A percentile compares a stretch with the other conserved stretches of the same genome.
Evolutionary conservation across 2,329 filamentous ascomycete genomes (phyloP).

Genomic region (Dactylellina sp.): DNA sequence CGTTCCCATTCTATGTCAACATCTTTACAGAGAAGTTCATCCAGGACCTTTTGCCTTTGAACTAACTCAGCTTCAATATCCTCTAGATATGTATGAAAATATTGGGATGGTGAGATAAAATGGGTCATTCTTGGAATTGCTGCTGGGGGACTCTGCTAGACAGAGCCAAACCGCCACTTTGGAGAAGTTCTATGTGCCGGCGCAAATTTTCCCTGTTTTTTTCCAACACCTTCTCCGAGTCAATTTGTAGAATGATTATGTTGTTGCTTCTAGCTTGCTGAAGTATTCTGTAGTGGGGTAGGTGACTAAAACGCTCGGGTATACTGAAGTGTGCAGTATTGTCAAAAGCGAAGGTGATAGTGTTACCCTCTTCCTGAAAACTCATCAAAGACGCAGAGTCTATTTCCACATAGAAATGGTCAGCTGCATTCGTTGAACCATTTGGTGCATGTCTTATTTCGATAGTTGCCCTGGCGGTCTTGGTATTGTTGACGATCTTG

Average conservation of each 20-base stretch:
- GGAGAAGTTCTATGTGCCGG: background rate
- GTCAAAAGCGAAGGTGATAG: conserved; percentile 3
- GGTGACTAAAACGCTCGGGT: background rate
- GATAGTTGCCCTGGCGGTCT: background rate
- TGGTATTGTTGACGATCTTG: too few relatives aligned
- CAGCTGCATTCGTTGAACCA: background rate
- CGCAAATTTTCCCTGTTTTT: background rate
- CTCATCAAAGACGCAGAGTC: background rate
- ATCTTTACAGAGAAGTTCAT: too few relatives aligned
- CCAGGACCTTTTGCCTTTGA: too few relatives aligned
- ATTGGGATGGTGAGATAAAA: too few relatives aligned
- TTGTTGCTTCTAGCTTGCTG: conserved; percentile 3
- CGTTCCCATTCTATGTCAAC: too few relatives aligned
- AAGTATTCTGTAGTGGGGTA: background rate
- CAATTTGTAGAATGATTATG: background rate
- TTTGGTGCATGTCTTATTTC: conserved; percentile 2
- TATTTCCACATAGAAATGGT: background rate
- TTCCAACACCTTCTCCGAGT: conserved; percentile 3
- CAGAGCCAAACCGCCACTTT: too few relatives aligned
- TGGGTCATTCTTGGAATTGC: too few relatives aligned
- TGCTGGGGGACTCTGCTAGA: too few relatives aligned
- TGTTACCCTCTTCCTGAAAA: conserved; percentile 6
- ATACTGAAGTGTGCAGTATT: background rate
- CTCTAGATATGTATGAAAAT: too few relatives aligned
- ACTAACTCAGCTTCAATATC: too few relatives aligned